A percentile compares a stretch with the other conserved stretches of the same genome.
These are phyloP conservation scores for Sporisorium graminicola DNA, from an alignment of 1,284 basidiomycete species.

Conservation along the genomic window DNA sequence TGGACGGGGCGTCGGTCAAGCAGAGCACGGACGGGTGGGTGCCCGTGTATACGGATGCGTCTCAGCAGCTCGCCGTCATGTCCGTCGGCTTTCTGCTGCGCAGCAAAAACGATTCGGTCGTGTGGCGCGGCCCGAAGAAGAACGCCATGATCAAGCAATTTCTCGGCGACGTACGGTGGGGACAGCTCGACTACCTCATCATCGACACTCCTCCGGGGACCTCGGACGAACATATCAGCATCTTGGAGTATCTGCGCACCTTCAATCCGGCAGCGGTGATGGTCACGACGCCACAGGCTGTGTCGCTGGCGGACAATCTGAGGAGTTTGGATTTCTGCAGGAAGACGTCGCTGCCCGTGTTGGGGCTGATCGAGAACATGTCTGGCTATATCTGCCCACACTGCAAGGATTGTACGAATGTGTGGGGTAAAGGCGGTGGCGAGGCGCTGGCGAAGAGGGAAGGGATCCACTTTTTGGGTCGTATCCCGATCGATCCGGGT, in stretches of 20 bases:
- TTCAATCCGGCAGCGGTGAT: conserved; percentile 81
- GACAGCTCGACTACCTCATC: conserved; percentile 92
- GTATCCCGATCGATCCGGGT: conserved; percentile 92
- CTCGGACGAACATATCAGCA: conserved; percentile 96
- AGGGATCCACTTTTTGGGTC: conserved; percentile 83
- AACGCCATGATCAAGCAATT: conserved; percentile 99
- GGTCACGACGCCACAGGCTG: conserved; percentile 97
- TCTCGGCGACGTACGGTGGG: conserved; percentile 95
- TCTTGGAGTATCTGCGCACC: conserved; percentile 87
- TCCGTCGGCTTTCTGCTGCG: conserved; percentile 94
- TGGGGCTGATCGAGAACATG: conserved; percentile 98
- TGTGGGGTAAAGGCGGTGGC: conserved; percentile 95
- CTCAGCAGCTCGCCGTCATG: conserved; percentile 86
- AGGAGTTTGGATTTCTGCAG: conserved; percentile 96
- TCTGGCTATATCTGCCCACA: conserved; percentile 94
- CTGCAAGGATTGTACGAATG: conserved; percentile 86
- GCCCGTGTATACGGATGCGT: conserved; percentile 79
- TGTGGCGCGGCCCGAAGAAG: conserved; percentile 99
- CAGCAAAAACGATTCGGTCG: conserved; percentile 89
- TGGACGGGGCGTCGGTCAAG: conserved; percentile 79
- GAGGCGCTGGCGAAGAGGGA: conserved; percentile 79
- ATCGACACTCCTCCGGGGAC: conserved; percentile 97
- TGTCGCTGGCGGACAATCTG: conserved; percentile 92
- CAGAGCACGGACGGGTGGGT: conserved; percentile 98
- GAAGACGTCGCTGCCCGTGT: conserved; percentile 85